Percentiles rank a stretch among this genome's conserved stretches.
phyloP scores from a whole-genome alignment of 345 rosid genomes.

The Abelmoschus esculentus region DNA sequence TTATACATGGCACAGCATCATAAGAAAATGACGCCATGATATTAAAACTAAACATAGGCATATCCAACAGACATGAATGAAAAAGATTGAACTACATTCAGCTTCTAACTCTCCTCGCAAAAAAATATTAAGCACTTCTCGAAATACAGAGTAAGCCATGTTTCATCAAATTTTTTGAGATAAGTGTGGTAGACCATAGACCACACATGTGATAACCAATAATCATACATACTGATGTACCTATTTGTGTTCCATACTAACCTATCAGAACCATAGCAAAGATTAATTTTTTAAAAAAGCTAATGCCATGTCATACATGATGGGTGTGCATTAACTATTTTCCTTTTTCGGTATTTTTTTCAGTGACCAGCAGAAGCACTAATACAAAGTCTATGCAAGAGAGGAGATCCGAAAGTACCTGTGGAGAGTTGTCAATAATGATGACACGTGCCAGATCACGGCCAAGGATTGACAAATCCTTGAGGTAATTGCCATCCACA shows the following conservation, averaged over 20 bases:
- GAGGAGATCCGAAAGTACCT: slow-evolving; percentile 40
- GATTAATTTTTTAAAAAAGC: neutral
- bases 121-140: neutral
- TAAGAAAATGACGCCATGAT: neutral
- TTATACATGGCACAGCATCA: neutral
- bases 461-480: slow-evolving; percentile 89
- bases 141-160: neutral
- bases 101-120: neutral
- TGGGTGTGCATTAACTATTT: neutral
- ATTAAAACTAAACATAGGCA: neutral
- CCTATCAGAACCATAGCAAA: neutral
- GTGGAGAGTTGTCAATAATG: slow-evolving; percentile 94
- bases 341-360: neutral
- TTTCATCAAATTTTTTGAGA: neutral
- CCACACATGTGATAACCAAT: neutral
- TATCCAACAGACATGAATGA: neutral
- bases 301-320: neutral
- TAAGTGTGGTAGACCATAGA: neutral
- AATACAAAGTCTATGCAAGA: neutral
- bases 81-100: neutral
- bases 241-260: neutral
- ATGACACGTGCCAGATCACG: slow-evolving; percentile 83
- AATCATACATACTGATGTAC: neutral
- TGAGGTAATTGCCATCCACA: slow-evolving; percentile 90
- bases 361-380: neutral